These are phyloP conservation scores for Solanum clarkiae DNA, from an alignment of 257 asterid species.

Conservation along the genomic window DNA sequence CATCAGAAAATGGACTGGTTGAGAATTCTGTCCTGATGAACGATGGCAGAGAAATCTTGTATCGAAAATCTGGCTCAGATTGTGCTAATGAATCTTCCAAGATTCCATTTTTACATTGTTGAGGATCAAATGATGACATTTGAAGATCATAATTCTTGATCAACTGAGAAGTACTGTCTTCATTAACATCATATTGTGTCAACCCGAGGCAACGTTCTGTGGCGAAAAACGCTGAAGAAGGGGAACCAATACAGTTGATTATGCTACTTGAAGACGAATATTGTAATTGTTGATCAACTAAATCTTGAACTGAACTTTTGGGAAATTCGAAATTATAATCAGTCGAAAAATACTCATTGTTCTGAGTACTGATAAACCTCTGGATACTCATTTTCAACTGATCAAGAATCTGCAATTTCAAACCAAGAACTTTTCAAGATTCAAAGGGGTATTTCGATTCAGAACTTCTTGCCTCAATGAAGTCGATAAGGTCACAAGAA, in stretches of 20 bases:
- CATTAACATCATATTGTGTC: constrained; percentile 21
- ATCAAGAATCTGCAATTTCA: background rate
- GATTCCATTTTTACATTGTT: constrained; percentile 19
- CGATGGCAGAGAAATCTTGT: background rate
- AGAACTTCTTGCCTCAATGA: constrained; percentile 3
- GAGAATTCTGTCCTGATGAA: constrained; percentile 4
- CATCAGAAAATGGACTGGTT: background rate
- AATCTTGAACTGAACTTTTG: background rate
- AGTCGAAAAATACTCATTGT: constrained; percentile 10
- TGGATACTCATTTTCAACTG: constrained; percentile 24
- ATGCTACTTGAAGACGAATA: constrained; percentile 28
- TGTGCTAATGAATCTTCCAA: constrained; percentile 12
- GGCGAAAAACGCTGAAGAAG: constrained; percentile 32
- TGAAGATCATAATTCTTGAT: constrained; percentile 16
- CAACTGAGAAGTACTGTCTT: background rate
- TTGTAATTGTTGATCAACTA: constrained; percentile 9
- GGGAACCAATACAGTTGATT: constrained; percentile 51
- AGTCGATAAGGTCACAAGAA: background rate
- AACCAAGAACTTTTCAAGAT: background rate
- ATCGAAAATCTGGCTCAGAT: constrained; percentile 7
- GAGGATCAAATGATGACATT: background rate
- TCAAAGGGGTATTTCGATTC: background rate
- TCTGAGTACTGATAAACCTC: constrained; percentile 5
- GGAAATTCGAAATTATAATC: constrained; percentile 20
- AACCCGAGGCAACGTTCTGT: constrained; percentile 42